Base-by-base conservation (phyloP, 2,329 filamentous ascomycete genomes). In the Penicillium brevicompactum region DNA sequence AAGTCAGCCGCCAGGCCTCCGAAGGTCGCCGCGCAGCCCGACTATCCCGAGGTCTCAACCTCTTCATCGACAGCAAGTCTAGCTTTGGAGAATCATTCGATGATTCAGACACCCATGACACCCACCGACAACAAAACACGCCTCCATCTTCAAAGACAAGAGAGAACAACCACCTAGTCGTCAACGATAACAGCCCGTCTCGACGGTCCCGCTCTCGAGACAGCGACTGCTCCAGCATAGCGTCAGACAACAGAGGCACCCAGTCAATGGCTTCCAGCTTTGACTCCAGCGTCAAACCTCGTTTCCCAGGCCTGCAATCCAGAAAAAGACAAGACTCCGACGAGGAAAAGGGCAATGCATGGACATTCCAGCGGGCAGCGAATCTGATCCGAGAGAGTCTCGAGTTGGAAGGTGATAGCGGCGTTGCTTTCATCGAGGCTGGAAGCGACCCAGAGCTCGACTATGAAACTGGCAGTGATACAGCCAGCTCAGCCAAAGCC, bases 11-110 rank as follows among this genome's bases (percentile, higher is more conserved):
- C 74, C 40, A 76, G 79, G 57, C 78, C 75, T 55, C 79, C 74
- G 46, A 80, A 78, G 49, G 82, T 80, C 58, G 81, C 79, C 59
- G 79, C 76, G 61, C 78, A 79, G 57, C 81, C 77, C 24, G 82
- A 79, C 54, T 79, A 77, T 60, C 85, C 82, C 72, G 79, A 80
- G 31, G 82, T 0, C 71, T 86, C 6, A 81, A 78, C 1, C 72
- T 75, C 11, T 84, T 84, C 49, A 79, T 83, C 8, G 80, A 82
- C 53, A 79, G 78, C 2, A 78, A 74, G 40, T 76, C 74, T 7
- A 69, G 64, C 37, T 66, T 71, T 14, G 46, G 63, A 3, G 65
- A 70, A 45, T 51, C 52, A 0, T 27, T 50, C 3, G 50, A 65
- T 4, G 32, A 32, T 30, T 44, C 43, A 22, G 13, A 18, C n/a